These are phyloP conservation scores for Aspergillus fumigatiaffinis DNA, from an alignment of 2,329 filamentous ascomycete species.

Conservation along the genomic window DNA sequence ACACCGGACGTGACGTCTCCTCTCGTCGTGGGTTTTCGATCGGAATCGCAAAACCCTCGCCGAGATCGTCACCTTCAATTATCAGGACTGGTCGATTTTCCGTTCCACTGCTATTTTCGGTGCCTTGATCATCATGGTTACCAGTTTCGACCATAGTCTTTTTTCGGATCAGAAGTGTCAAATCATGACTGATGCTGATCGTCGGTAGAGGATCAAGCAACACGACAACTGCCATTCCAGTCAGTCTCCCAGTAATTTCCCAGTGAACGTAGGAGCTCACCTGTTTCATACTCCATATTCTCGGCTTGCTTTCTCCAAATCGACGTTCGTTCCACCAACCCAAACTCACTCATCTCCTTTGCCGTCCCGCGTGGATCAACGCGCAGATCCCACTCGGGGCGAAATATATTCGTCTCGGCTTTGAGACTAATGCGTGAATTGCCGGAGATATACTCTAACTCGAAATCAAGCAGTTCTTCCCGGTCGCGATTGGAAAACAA, in stretches of 20 bases:
- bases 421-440: conserved; percentile 1
- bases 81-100: neutral
- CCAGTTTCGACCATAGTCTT: neutral
- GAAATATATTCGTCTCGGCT: conserved; percentile 14
- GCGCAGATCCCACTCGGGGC: conserved; percentile 15
- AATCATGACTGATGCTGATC: neutral
- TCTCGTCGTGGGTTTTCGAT: neutral
- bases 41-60: neutral
- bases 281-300: conserved; percentile 5
- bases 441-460: conserved; percentile 3
- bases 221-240: conserved; percentile 5
- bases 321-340: conserved; percentile 16
- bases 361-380: conserved; percentile 14
- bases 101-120: neutral
- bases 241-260: neutral
- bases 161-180: neutral
- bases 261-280: neutral
- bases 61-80: neutral
- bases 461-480: conserved; percentile 3
- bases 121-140: neutral
- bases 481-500: conserved; percentile 5
- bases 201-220: conserved; percentile 11
- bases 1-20: neutral
- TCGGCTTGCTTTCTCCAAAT: conserved; percentile 12
- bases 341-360: conserved; percentile 11